Conservation (phyloP, 2,329 filamentous ascomycete genomes). For the Stachybotrys elegans region DNA sequence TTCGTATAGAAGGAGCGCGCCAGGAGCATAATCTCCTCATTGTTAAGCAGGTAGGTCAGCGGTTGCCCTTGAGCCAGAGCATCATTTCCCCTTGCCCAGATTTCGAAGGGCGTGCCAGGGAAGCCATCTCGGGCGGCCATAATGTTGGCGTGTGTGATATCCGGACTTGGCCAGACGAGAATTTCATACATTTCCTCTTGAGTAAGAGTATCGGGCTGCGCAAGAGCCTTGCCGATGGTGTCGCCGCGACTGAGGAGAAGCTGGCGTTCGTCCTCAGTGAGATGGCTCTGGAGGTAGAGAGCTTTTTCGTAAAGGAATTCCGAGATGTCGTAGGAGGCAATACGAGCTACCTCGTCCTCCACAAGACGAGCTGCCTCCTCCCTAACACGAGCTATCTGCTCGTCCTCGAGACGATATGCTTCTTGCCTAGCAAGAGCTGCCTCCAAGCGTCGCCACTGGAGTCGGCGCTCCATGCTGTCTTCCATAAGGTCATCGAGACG, state of each 20-base stretch:
- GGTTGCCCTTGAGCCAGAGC: background rate
- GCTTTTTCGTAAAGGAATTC: background rate
- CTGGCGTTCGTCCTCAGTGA: background rate
- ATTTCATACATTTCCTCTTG: constrained; percentile 5
- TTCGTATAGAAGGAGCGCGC: background rate
- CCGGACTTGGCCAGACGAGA: constrained; percentile 8
- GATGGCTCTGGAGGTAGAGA: background rate
- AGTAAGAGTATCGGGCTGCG: constrained; percentile 7
- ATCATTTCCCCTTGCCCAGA: constrained; percentile 4
- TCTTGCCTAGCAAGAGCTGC: background rate
- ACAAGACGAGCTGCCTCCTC: too few relatives aligned
- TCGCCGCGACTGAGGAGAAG: background rate
- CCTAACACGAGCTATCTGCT: too few relatives aligned
- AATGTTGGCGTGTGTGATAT: constrained; percentile 7
- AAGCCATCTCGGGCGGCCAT: constrained; percentile 1
- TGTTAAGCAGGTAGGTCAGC: background rate
- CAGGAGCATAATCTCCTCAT: constrained; percentile 1
- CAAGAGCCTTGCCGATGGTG: background rate
- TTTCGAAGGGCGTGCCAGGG: background rate
- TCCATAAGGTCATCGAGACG: background rate
- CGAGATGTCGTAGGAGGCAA: background rate
- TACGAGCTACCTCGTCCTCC: too few relatives aligned
- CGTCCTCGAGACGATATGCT: too few relatives aligned
- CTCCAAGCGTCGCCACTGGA: background rate
- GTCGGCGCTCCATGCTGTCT: background rate